Percentiles rank a stretch among this genome's conserved stretches.
Evolutionary conservation across 306 rosid species (phyloP).

Genomic region (Dryas alaskensis): DNA sequence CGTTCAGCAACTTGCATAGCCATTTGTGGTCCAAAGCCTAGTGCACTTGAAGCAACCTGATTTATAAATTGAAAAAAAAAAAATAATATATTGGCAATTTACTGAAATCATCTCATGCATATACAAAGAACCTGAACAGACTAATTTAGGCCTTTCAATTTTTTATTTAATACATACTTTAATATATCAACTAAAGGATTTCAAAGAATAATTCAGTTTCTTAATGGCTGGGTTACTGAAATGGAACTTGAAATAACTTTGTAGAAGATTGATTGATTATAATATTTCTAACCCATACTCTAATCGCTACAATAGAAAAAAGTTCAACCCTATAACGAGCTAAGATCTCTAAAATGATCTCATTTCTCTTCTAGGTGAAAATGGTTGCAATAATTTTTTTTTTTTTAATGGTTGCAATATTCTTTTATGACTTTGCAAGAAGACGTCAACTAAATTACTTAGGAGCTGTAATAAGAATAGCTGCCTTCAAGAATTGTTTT

Average conservation of each 20-base stretch:
- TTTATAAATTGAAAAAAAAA: conserved; percentile 15
- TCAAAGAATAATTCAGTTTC: neutral
- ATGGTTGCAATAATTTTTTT: neutral
- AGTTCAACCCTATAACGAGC: neutral
- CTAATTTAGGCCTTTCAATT: conserved; percentile 2
- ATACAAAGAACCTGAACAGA: conserved; percentile 15
- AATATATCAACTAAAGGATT: neutral
- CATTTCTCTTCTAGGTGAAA: neutral
- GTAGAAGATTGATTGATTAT: neutral
- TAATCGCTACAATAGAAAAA: neutral
- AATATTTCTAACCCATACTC: neutral
- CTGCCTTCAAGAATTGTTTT: neutral
- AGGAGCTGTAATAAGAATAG: neutral
- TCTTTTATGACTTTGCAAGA: neutral
- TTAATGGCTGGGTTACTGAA: neutral
- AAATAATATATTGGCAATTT: neutral
- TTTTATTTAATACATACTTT: neutral
- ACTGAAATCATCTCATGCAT: conserved; percentile 11
- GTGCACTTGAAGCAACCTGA: conserved; percentile 95
- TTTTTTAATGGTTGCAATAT: neutral
- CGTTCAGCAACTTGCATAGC: conserved; percentile 98
- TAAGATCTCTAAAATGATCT: neutral
- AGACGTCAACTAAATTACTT: neutral
- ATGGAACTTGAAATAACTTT: neutral
- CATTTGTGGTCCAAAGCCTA: conserved; percentile 93